Evolutionary conservation across 2,329 filamentous ascomycete species (phyloP).

Genomic region (Phaeosphaeria sp.): DNA sequence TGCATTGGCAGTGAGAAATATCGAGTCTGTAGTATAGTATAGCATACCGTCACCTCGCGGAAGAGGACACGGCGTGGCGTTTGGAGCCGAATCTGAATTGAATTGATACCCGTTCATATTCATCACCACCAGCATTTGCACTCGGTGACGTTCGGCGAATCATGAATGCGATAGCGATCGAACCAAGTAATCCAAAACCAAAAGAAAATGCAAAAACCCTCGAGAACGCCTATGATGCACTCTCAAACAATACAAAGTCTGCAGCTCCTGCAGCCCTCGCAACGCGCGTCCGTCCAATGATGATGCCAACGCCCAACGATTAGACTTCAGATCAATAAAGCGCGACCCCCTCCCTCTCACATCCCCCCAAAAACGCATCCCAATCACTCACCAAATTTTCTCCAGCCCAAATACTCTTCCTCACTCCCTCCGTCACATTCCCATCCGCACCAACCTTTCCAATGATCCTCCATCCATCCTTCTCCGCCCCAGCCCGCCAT

Average conservation of each 20-base stretch:
- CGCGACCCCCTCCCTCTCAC: slow-evolving; percentile 30
- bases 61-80: neutral
- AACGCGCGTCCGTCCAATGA: too few species aligned
- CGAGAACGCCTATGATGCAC: neutral
- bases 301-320: neutral
- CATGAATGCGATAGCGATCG: neutral
- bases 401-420: slow-evolving; percentile 19
- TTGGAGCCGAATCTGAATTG: neutral
- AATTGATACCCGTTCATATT: slow-evolving; percentile 6
- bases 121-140: neutral
- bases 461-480: neutral
- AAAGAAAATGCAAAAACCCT: neutral
- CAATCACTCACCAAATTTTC: slow-evolving; percentile 20
- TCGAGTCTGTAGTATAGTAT: neutral
- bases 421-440: neutral
- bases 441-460: neutral
- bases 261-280: too few species aligned
- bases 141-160: neutral
- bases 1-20: neutral
- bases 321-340: slow-evolving; percentile 11
- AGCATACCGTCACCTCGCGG: slow-evolving; percentile 1
- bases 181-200: neutral
- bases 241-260: neutral
- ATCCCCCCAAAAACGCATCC: slow-evolving; percentile 15
- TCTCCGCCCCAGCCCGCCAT: too few species aligned